Conservation (phyloP, 371 early-diverging fungal species). For the Zychaea mexicana region DNA sequence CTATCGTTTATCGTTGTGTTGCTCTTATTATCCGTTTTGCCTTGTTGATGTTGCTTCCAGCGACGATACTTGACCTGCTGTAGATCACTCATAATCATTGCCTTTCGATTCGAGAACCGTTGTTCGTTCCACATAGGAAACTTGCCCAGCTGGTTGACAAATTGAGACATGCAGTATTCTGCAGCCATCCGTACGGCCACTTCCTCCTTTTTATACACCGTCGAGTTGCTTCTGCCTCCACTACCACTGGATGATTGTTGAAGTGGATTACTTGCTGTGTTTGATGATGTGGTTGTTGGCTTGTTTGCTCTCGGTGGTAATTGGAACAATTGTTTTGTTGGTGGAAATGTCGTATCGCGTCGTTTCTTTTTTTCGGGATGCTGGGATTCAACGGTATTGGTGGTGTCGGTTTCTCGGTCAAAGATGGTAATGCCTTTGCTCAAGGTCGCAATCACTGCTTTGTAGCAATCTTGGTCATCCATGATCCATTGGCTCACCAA, state of each 20-base stretch:
- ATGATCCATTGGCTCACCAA: conserved; percentile 77
- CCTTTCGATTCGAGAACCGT: conserved; percentile 56
- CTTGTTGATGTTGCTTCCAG: neutral
- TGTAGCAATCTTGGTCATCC: conserved; percentile 69
- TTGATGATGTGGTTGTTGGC: conserved; percentile 7
- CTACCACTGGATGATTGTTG: conserved; percentile 4
- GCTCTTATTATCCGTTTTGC: conserved; percentile 11
- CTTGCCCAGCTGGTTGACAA: conserved; percentile 71
- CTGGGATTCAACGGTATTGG: conserved; percentile 8
- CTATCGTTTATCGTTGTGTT: conserved; percentile 7
- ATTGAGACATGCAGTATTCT: conserved; percentile 71
- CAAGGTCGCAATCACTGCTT: conserved; percentile 68
- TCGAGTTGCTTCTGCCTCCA: conserved; percentile 9
- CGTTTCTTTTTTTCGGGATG: conserved; percentile 44
- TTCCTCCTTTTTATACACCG: conserved; percentile 40
- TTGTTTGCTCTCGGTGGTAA: conserved; percentile 42
- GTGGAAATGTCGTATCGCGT: conserved; percentile 46
- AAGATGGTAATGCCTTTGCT: conserved; percentile 71
- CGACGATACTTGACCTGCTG: conserved; percentile 19
- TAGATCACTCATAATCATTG: conserved; percentile 61
- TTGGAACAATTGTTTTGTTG: conserved; percentile 51
- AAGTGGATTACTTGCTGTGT: neutral
- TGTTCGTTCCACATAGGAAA: conserved; percentile 64
- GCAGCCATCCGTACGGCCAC: conserved; percentile 74
- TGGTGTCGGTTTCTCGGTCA: conserved; percentile 45